Conservation (phyloP, 2,329 filamentous ascomycete genomes). For the Pseudohalonectria lignicola region DNA sequence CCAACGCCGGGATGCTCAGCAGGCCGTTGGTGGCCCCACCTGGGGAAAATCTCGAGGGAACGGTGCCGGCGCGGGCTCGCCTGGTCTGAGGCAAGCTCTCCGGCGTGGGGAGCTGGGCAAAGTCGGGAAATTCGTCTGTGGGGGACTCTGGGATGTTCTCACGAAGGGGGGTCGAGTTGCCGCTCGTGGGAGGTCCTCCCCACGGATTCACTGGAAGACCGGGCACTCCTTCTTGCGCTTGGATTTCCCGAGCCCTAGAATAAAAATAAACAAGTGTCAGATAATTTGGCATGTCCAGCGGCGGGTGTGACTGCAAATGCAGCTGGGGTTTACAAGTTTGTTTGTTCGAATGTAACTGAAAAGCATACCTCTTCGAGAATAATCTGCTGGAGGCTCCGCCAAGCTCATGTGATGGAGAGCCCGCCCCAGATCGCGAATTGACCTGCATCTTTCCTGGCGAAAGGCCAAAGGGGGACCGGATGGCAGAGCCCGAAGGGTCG, state of each 20-base stretch:
- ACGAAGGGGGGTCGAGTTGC: conserved; percentile 88
- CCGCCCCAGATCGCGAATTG: conserved; percentile 68
- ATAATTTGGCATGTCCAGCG: too few species aligned
- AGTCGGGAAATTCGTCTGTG: conserved; percentile 89
- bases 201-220: conserved; percentile 62
- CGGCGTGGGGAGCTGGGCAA: conserved; percentile 60
- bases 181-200: conserved; percentile 93
- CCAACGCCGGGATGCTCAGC: conserved; percentile 41
- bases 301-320: too few species aligned
- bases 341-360: too few species aligned
- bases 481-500: conserved; percentile 52
- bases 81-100: conserved; percentile 58
- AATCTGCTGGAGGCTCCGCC: conserved; percentile 59
- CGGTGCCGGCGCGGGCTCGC: conserved; percentile 81
- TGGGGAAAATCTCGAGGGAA: conserved; percentile 89
- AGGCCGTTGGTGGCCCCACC: conserved; percentile 54
- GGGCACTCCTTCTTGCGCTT: conserved; percentile 83
- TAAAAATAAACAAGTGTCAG: too few species aligned
- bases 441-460: conserved; percentile 49
- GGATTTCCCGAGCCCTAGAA: conserved; percentile 80
- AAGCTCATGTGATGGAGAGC: conserved; percentile 92
- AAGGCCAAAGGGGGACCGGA: conserved; percentile 65
- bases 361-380: conserved; percentile 89
- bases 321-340: too few species aligned
- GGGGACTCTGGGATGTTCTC: conserved; percentile 97